Base-by-base conservation (phyloP, 495 filamentous ascomycete species). In the Penicillium malachiteum region DNA sequence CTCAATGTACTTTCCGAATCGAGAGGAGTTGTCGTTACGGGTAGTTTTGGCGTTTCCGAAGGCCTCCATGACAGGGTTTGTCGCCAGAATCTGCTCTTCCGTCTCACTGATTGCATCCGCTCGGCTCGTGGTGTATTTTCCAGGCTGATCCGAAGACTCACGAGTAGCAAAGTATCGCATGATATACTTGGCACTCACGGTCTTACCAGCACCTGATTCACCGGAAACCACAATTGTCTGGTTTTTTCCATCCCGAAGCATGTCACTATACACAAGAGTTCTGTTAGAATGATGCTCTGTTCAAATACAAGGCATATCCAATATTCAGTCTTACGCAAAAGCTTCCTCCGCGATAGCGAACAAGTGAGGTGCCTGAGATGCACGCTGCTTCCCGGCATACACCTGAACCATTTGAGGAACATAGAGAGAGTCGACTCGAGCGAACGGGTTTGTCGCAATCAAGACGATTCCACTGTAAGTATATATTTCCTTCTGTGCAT, bases 41-140 rank as follows among this genome's bases (percentile, higher is more conserved):
- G 95, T 97, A 3, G 94, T 99, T 76, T 99, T 99, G 31, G 94
- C 94, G 77, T 99, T 99, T 60, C 94, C 94, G 69, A 99, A 99
- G 6, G 94, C 91, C 81, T 99, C 94, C 95, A 99, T 97, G 63
- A 99, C 95, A 18, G 94, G 94, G 73, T 99, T 99, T 26, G 94
- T 99, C 14, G 94, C 94, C 61, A 99, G 73, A 65, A 99, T 99
- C 63, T 93, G 91, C 74, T 97, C 94, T 70, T 99, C 94, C 5
- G 94, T 99, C 75, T 97, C 91, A 71, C 92, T 97, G 86, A 97
- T 99, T 45, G 87, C 76, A 63, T 97, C 95, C 35, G 84, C 79
- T 58, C 89, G 84, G 63, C 87, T 89, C 71, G 86, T 93, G 18
- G 79, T 79, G 67, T 89, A 86, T 61, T 86, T 87, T 31, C 89